Conservation (phyloP, 768 basidiomycete genomes). For the Chalciporus sphaerocephalus region DNA sequence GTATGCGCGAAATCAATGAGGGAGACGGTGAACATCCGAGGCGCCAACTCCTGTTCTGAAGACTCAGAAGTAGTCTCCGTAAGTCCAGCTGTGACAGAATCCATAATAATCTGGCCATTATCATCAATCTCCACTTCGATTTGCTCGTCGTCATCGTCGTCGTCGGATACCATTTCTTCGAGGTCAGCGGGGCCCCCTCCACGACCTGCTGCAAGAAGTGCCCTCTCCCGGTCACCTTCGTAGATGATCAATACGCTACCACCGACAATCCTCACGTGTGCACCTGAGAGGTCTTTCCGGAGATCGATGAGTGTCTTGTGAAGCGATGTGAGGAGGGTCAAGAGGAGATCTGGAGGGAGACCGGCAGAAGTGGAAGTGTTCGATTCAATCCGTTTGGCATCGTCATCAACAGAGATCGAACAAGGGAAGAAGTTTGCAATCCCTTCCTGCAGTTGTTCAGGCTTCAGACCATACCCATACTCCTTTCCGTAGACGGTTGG, state of each 20-base stretch:
- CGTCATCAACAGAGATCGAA: slow-evolving; percentile 17
- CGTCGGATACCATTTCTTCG: slow-evolving; percentile 28
- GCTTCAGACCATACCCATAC: slow-evolving; percentile 75
- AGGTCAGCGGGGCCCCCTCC: slow-evolving; percentile 28
- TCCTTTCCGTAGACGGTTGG: slow-evolving; percentile 63
- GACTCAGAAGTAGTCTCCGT: slow-evolving; percentile 36
- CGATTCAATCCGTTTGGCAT: slow-evolving; percentile 2
- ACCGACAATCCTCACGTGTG: slow-evolving; percentile 80
- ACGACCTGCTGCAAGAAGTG: slow-evolving; percentile 30
- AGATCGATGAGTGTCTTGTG: slow-evolving; percentile 51
- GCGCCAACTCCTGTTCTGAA: slow-evolving; percentile 18
- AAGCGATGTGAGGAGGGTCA: slow-evolving; percentile 55
- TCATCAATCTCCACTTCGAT: slow-evolving; percentile 34
- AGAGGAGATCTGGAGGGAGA: slow-evolving; percentile 50
- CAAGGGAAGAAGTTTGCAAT: slow-evolving; percentile 77
- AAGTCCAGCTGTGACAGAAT: slow-evolving; percentile 11
- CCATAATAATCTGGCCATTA: slow-evolving; percentile 17
- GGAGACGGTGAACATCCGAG: slow-evolving; percentile 52
- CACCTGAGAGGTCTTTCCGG: slow-evolving; percentile 40
- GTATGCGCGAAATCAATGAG: slow-evolving; percentile 97
- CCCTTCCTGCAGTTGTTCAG: slow-evolving; percentile 68
- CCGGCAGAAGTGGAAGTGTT: slow-evolving; percentile 35
- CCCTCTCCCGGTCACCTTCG: slow-evolving; percentile 52
- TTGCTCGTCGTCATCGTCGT: slow-evolving; percentile 38
- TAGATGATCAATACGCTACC: slow-evolving; percentile 80